phyloP scores from a whole-genome alignment of 2,329 filamentous ascomycete species.

The Microsporum ferrugineum region DNA sequence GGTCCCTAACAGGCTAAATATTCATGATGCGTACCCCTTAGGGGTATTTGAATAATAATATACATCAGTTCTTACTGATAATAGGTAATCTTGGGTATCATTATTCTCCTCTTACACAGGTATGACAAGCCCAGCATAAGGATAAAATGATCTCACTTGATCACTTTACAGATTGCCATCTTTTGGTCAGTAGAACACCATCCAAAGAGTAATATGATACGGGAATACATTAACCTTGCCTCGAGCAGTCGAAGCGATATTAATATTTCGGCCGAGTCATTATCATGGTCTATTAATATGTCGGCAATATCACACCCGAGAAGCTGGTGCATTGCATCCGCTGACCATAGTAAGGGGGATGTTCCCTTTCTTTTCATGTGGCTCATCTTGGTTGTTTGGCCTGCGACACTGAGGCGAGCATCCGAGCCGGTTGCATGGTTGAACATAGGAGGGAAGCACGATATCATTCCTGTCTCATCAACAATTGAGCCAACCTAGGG shows the following conservation, averaged over 20 bases:
- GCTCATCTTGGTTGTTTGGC: not conserved
- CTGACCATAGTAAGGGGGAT: slow-evolving; percentile 37
- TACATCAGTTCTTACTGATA: not conserved
- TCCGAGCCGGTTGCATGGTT: slow-evolving; percentile 21
- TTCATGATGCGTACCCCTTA: slow-evolving; percentile 10
- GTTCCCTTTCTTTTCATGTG: slow-evolving; percentile 11
- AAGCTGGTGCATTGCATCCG: slow-evolving; percentile 36
- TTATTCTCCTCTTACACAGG: not conserved
- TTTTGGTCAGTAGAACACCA: slow-evolving; percentile 8
- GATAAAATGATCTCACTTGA: not conserved
- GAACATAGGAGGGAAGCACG: slow-evolving; percentile 5
- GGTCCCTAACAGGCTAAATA: slow-evolving; percentile 9
- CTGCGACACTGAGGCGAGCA: slow-evolving; percentile 23
- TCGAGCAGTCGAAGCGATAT: slow-evolving; percentile 5
- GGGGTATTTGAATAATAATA: not conserved
- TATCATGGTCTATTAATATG: slow-evolving; percentile 15
- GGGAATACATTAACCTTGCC: slow-evolving; percentile 9
- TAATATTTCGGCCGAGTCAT: not conserved
- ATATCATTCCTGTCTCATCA: slow-evolving; percentile 38
- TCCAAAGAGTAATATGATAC: slow-evolving; percentile 13
- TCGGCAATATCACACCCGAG: slow-evolving; percentile 34
- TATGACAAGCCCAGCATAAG: not conserved
- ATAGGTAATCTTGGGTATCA: not conserved
- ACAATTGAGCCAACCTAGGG: slow-evolving; percentile 13
- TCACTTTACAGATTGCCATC: slow-evolving; percentile 12